phyloP scores from a whole-genome alignment of 1,139 yeast species.

The Kurtzmaniella quercitrusa region DNA sequence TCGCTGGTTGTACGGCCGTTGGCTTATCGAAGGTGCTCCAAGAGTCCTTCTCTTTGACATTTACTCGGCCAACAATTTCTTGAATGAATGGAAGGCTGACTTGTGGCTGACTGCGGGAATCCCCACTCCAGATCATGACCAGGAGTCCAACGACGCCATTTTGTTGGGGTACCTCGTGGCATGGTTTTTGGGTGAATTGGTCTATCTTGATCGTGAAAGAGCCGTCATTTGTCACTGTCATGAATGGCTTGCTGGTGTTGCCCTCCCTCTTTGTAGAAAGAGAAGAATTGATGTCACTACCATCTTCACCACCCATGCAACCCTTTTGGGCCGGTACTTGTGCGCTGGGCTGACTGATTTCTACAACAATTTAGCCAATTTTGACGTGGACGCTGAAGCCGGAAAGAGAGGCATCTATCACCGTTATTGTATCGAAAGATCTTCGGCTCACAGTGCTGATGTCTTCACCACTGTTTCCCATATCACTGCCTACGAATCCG shows the following conservation, averaged over 20 bases:
- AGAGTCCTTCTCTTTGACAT: constrained; percentile 84
- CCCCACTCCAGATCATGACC: constrained; percentile 87
- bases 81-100: constrained; percentile 93
- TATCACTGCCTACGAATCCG: constrained; percentile 92
- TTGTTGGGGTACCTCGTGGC: constrained; percentile 90
- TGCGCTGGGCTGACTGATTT: constrained; percentile 97
- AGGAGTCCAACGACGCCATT: constrained; percentile 88
- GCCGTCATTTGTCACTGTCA: constrained; percentile 95
- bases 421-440: constrained; percentile 92
- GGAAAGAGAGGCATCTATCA: constrained; percentile 97
- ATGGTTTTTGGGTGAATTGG: constrained; percentile 95
- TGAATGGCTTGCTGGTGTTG: constrained; percentile 98
- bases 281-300: constrained; percentile 92
- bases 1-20: constrained; percentile 81
- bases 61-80: constrained; percentile 61
- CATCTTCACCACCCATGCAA: constrained; percentile 96
- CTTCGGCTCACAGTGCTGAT: constrained; percentile 94
- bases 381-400: constrained; percentile 97
- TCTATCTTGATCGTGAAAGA: constrained; percentile 71
- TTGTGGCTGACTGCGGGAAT: constrained; percentile 89
- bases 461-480: constrained; percentile 97
- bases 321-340: constrained; percentile 86
- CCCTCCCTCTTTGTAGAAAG: constrained; percentile 86
- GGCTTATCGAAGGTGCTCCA: constrained; percentile 98
- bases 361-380: constrained; percentile 83